phyloP scores from a whole-genome alignment of 768 basidiomycete species.

The Ephemerocybe angulata region DNA sequence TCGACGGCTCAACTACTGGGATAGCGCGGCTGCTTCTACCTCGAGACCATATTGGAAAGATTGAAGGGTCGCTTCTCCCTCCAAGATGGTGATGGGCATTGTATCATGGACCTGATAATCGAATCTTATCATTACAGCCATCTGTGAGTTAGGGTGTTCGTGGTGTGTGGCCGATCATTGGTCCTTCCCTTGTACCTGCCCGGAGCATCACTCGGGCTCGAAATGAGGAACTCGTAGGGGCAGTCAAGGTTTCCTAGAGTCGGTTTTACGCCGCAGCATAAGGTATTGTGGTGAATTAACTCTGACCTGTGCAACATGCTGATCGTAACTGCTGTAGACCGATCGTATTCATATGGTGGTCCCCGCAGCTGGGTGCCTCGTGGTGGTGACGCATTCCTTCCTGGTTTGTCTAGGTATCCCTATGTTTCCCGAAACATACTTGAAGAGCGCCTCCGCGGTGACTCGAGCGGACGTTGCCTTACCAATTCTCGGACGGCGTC shows the following conservation, averaged over 20 bases:
- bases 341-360: neutral
- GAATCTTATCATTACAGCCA: neutral
- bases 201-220: neutral
- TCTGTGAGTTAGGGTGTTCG: no score
- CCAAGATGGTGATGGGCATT: neutral
- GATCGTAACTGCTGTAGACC: neutral
- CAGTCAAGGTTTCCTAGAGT: no score
- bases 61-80: neutral
- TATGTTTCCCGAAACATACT: neutral
- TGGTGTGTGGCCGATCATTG: neutral
- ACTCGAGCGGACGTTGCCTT: neutral
- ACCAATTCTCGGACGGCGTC: neutral
- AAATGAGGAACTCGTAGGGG: neutral
- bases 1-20: neutral
- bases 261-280: constrained; percentile 1
- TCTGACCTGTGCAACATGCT: neutral
- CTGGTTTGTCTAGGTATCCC: neutral
- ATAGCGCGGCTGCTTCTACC: neutral
- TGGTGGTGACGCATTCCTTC: neutral
- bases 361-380: neutral
- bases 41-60: neutral
- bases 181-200: neutral
- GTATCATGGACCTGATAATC: constrained; percentile 3
- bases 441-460: neutral
- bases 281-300: neutral